Conservation (phyloP, 2,329 filamentous ascomycete species). For the Talaromyces sp. region DNA sequence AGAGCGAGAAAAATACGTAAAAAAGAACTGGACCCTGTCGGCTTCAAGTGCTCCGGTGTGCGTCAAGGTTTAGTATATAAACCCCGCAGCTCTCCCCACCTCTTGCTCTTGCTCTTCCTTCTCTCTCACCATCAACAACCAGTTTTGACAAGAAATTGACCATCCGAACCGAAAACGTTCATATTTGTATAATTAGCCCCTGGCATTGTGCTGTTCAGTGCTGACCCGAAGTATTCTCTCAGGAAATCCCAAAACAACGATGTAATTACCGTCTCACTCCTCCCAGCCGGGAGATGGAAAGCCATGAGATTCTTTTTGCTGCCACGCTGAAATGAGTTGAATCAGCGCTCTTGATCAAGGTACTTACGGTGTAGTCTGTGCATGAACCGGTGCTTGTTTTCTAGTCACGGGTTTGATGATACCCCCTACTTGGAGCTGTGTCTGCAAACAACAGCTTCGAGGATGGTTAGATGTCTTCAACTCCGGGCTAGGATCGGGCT, state of each 20-base stretch:
- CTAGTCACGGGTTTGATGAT: slow-evolving; percentile 15
- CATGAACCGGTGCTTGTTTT: slow-evolving; percentile 62
- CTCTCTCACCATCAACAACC: not conserved
- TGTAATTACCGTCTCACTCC: slow-evolving; percentile 20
- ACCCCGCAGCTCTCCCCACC: slow-evolving; percentile 11
- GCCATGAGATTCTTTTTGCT: slow-evolving; percentile 33
- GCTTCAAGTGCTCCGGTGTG: slow-evolving; percentile 1
- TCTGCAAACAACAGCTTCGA: not conserved
- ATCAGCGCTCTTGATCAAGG: slow-evolving; percentile 35
- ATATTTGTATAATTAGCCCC: slow-evolving; percentile 14
- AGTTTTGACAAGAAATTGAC: slow-evolving; percentile 5
- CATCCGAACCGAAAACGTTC: not conserved
- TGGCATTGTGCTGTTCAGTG: not conserved
- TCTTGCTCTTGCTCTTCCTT: slow-evolving; percentile 9
- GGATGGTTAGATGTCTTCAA: slow-evolving; percentile 1
- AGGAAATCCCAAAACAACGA: slow-evolving; percentile 12
- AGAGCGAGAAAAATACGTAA: not conserved
- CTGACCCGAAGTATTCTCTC: slow-evolving; percentile 3
- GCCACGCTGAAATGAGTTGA: slow-evolving; percentile 17
- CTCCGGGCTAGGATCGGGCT: slow-evolving; percentile 32
- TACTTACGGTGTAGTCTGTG: slow-evolving; percentile 43
- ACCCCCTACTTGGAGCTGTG: slow-evolving; percentile 19
- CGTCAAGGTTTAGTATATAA: slow-evolving; percentile 6
- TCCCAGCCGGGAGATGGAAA: slow-evolving; percentile 26
- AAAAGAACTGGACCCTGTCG: not conserved